Conservation (phyloP, 768 basidiomycete genomes). For the Russula olivacea region DNA sequence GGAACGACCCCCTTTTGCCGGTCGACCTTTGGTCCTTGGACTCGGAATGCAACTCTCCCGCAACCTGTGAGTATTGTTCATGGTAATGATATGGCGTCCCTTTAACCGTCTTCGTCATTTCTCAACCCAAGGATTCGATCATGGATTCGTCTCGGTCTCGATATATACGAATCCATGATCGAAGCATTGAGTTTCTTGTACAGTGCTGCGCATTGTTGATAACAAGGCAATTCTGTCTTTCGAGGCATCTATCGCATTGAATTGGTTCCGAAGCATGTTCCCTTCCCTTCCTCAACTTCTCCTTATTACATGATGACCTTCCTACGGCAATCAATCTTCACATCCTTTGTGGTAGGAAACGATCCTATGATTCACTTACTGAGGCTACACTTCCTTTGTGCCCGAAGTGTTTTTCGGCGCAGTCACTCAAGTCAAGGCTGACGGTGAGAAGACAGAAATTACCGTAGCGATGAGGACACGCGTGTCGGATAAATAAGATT, state of each 20-base stretch:
- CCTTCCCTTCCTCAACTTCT: conserved; percentile 1
- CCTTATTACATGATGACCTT: background rate
- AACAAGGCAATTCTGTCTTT: conserved; percentile 91
- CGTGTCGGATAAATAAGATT: background rate
- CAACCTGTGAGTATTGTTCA: conserved; percentile 89
- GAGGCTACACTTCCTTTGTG: no score
- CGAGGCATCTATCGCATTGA: conserved; percentile 80
- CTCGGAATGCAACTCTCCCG: conserved; percentile 87
- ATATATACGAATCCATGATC: no score
- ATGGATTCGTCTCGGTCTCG: no score
- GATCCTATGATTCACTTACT: conserved; percentile 4
- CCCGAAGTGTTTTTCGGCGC: background rate
- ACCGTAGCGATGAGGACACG: background rate
- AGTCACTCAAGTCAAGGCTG: background rate
- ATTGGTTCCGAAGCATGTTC: conserved; percentile 78
- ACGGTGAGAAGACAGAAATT: background rate
- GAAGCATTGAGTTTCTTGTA: no score
- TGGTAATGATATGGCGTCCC: conserved; percentile 56
- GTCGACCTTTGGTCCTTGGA: conserved; percentile 93
- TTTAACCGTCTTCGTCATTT: conserved; percentile 3
- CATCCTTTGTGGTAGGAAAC: conserved; percentile 40
- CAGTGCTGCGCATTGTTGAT: conserved; percentile 82
- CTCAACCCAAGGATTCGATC: conserved; percentile 1
- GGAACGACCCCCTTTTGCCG: conserved; percentile 60
- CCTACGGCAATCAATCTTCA: conserved; percentile 77